These are phyloP conservation scores for Salvia rosmarinus DNA, from an alignment of 257 asterid species.

Conservation along the genomic window DNA sequence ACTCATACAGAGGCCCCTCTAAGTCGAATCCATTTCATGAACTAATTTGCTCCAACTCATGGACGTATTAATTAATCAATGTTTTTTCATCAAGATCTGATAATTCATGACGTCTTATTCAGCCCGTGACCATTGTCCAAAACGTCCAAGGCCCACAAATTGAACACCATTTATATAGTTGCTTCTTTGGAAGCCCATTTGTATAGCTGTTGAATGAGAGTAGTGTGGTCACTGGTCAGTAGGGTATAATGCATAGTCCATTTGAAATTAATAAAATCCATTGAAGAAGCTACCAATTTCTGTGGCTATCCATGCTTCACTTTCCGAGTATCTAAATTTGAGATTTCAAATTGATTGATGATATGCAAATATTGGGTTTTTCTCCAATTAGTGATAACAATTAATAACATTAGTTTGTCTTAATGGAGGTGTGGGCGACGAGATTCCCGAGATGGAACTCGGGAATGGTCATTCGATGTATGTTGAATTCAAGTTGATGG, in stretches of 20 bases:
- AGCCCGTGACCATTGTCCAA: conserved; percentile 4
- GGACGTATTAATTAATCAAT: too few species aligned
- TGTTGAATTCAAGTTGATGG: conserved; percentile 65
- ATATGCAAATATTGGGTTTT: too few species aligned
- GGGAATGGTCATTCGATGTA: conserved; percentile 61
- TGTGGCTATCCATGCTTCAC: neutral
- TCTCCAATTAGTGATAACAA: too few species aligned
- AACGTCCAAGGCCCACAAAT: conserved; percentile 14
- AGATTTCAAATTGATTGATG: neutral
- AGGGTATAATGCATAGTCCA: too few species aligned
- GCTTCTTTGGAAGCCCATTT: neutral
- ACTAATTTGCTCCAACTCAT: too few species aligned
- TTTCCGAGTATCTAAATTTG: neutral
- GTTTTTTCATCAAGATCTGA: too few species aligned
- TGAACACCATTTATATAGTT: too few species aligned
- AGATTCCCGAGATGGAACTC: conserved; percentile 69
- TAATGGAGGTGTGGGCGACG: conserved; percentile 77
- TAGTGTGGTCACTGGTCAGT: neutral
- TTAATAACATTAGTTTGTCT: too few species aligned
- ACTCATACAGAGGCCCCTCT: too few species aligned
- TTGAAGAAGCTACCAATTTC: neutral
- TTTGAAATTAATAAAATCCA: too few species aligned
- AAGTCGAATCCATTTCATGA: too few species aligned
- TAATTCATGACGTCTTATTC: too few species aligned
- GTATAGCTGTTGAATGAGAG: neutral